These are phyloP conservation scores for Acacia melanoxylon DNA, from an alignment of 306 rosid genomes.

Conservation along the genomic window DNA sequence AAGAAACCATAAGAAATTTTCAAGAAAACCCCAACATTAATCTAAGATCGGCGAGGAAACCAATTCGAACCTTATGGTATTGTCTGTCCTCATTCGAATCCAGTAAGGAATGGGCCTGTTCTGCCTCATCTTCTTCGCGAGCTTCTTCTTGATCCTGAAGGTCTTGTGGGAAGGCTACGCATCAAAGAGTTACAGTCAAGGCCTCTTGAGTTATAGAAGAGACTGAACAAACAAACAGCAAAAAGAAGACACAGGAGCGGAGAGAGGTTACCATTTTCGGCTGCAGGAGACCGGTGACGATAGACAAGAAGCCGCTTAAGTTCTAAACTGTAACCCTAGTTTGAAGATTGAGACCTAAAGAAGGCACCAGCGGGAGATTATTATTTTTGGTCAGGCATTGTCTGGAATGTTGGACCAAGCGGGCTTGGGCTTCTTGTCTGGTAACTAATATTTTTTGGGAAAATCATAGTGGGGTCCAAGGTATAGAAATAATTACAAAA, in stretches of 20 bases:
- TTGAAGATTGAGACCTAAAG: neutral
- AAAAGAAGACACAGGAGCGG: neutral
- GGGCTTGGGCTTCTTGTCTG: no score
- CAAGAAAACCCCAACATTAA: neutral
- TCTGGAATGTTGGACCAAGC: neutral
- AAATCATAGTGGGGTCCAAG: no score
- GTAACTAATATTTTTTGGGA: no score
- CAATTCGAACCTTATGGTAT: slow-evolving; percentile 59
- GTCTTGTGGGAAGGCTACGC: slow-evolving; percentile 86
- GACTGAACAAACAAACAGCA: neutral
- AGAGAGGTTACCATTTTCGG: slow-evolving; percentile 50
- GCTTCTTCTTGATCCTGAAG: slow-evolving; percentile 89
- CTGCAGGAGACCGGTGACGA: slow-evolving; percentile 15
- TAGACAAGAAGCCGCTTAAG: slow-evolving; percentile 17
- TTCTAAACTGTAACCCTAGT: slow-evolving; percentile 22
- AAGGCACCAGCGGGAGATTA: neutral
- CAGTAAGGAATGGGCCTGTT: slow-evolving; percentile 87
- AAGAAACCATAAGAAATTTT: neutral
- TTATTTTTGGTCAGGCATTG: neutral
- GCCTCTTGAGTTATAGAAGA: neutral
- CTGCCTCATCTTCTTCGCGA: slow-evolving; percentile 95
- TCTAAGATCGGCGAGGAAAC: neutral
- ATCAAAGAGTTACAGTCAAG: neutral
- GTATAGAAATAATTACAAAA: no score
- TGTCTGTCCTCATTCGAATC: slow-evolving; percentile 85